A percentile compares a stretch with the other conserved stretches of the same genome.
Conservation (phyloP, 306 rosid species). For the Vachellia collinsii region DNA sequence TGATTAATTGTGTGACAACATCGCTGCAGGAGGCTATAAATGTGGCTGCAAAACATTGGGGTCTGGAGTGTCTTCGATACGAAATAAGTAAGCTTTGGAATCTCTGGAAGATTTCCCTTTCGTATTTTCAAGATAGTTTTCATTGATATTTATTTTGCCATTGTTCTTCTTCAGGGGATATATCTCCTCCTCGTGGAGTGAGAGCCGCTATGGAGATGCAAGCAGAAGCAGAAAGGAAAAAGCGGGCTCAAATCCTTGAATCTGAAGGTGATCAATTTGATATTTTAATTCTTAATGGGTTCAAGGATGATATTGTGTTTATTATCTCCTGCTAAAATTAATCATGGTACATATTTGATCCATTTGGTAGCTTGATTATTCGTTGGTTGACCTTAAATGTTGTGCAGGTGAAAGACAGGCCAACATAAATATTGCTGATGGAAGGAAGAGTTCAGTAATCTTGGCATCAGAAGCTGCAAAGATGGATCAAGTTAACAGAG, state of each 20-base stretch:
- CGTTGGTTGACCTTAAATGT: slow-evolving; percentile 35
- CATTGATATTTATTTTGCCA: slow-evolving; percentile 19
- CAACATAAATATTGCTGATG: slow-evolving; percentile 87
- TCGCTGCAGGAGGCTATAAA: slow-evolving; percentile 78
- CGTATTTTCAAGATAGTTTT: slow-evolving; percentile 4
- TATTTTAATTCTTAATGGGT: slow-evolving; percentile 19
- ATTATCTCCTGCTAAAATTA: slow-evolving; percentile 33
- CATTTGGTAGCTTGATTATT: slow-evolving; percentile 25
- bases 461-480: slow-evolving; percentile 90
- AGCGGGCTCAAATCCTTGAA: slow-evolving; percentile 96
- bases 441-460: slow-evolving; percentile 84
- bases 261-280: slow-evolving; percentile 74
- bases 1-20: slow-evolving; percentile 32
- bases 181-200: slow-evolving; percentile 96
- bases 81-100: slow-evolving; percentile 73
- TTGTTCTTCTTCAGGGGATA: slow-evolving; percentile 74
- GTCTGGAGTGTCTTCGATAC: slow-evolving; percentile 93
- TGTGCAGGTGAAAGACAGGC: slow-evolving; percentile 93
- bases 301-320: slow-evolving; percentile 21
- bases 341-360: slow-evolving; percentile 16
- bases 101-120: slow-evolving; percentile 22
- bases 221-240: slow-evolving; percentile 97
- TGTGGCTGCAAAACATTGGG: slow-evolving; percentile 89
- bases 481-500: slow-evolving; percentile 88
- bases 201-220: slow-evolving; percentile 99